Evolutionary conservation across 495 filamentous ascomycete species (phyloP), one percentile per base, ranked within the genome.

Genomic region (Massariosphaeria phaeospora): DNA sequence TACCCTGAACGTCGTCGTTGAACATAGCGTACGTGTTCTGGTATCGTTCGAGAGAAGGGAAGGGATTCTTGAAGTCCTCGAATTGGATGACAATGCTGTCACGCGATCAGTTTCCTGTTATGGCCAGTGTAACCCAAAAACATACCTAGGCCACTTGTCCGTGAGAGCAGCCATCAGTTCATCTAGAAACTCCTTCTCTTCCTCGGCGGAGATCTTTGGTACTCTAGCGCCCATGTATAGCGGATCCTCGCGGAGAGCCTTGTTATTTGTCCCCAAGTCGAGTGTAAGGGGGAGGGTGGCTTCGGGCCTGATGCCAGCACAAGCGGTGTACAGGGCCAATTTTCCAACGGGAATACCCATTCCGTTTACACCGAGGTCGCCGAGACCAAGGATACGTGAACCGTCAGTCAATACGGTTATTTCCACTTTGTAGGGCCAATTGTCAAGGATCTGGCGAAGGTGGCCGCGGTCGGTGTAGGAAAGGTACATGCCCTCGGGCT

Each of bases 1-100:
- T 98, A 63, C 93, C 93, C 77, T 97, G 93, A 66, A 98, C 91
- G 65, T 98, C 93, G 66, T 98, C 93, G 66, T 98, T 98, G 80
- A 98, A 98, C 75, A 86, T 91, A 67, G 89, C 94, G 74, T 94
- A 90, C 45, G 76, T 80, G 62, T 86, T 79, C 40, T 84, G 84
- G 69, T 96, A 97, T 38, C 89, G 80, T 69, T 95, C 84, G 34
- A 98, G 78, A 42, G 91, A 88, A 50, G 88, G 86, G 81, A 98
- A 98, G 12, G 93, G 93, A 61, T 91, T 95, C 78, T 98, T 95
- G 74, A 95, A 97, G 59, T 98, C 93, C 72, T 98, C 93, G 60
- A 95, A 98, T 70, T 98, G 93, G 56, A 98, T 87, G 48, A 98
- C 83, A 75, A 98, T 94, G 52, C 88, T 82, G 66, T 44, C 40